A percentile compares a stretch with the other conserved stretches of the same genome.
phyloP scores from a whole-genome alignment of 2,329 filamentous ascomycete genomes.

The Talaromyces amestolkiae region DNA sequence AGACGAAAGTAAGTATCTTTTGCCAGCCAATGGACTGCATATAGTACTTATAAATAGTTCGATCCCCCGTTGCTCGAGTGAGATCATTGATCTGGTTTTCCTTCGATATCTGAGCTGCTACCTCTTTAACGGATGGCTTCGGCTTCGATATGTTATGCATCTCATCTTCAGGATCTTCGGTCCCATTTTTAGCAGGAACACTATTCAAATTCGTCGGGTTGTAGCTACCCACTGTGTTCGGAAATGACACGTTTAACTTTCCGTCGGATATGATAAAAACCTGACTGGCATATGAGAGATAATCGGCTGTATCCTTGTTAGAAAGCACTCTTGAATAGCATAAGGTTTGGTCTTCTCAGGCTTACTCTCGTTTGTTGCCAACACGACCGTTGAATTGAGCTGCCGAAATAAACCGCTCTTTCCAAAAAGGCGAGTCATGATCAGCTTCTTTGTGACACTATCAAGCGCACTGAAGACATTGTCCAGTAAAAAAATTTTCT shows the following conservation, averaged over 20 bases:
- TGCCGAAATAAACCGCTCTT: conserved; percentile 14
- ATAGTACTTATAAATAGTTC: conserved; percentile 44
- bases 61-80: conserved; percentile 34
- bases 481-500: conserved; percentile 15
- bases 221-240: conserved; percentile 17
- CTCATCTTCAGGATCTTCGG: conserved; percentile 3
- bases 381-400: conserved; percentile 14
- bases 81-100: conserved; percentile 26
- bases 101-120: conserved; percentile 22
- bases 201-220: neutral
- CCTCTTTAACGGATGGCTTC: conserved; percentile 9
- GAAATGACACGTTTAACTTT: conserved; percentile 34
- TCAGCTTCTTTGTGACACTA: conserved; percentile 10
- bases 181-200: conserved; percentile 8
- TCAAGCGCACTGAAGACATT: conserved; percentile 20
- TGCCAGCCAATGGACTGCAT: conserved; percentile 39
- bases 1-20: conserved; percentile 34
- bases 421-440: conserved; percentile 13
- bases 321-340: neutral
- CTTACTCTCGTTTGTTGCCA: conserved; percentile 15
- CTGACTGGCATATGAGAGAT: conserved; percentile 42
- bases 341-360: neutral
- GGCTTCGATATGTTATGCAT: neutral
- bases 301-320: conserved; percentile 28
- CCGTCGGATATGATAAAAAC: conserved; percentile 43